Base-by-base conservation (phyloP, 768 basidiomycete genomes). In the Cystobasidium ongulense region DNA sequence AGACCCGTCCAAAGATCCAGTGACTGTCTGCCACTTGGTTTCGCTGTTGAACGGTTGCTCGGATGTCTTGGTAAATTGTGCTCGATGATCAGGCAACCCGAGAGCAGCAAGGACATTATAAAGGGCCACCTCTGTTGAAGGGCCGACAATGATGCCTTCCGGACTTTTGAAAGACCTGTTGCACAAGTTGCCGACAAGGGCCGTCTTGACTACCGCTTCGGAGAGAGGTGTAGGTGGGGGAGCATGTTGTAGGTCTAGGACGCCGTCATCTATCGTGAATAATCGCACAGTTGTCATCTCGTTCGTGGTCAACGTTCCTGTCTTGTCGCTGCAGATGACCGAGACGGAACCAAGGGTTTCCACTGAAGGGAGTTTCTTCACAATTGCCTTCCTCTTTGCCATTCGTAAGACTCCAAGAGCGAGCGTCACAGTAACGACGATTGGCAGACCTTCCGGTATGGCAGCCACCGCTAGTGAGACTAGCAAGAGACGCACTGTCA, bases 241-340 rank as follows among this genome's bases (percentile, higher is more conserved):
- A 0, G 86, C 43, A 65, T 68, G 86, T 75, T 91, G 88, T 23
- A 96, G 81, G 59, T 84, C 84, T 33, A 91, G 79, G 1, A 84
- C 83, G 79, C 95, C 94, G 25, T 74, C 70, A 76, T 96, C 94
- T 8, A 95, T 90, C 0, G 88, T 84, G 80, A 96, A 97, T 10
- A 89, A 84, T 76, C 93, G 89, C 0, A 88, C 90, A 1, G 97
- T 91, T 0, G 92, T 96, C 83, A 95, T 93, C 78, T 96, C 92
- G 81, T 98, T 98, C 81, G 88, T 92, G 0, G 94, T 98, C 74
- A 97, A 82, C 0, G 94, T 98, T 23, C 93, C 93, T 54, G 95
- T 97, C 82, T 97, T 98, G 82, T 97, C 94, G 1, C 92, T 92
- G 79, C 94, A 98, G 75, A 98, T 94, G 10, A 98, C 94, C n/a